A percentile compares a stretch with the other conserved stretches of the same genome.
These are phyloP conservation scores for Forsythia suspensa DNA, from an alignment of 257 asterid genomes.

Conservation along the genomic window DNA sequence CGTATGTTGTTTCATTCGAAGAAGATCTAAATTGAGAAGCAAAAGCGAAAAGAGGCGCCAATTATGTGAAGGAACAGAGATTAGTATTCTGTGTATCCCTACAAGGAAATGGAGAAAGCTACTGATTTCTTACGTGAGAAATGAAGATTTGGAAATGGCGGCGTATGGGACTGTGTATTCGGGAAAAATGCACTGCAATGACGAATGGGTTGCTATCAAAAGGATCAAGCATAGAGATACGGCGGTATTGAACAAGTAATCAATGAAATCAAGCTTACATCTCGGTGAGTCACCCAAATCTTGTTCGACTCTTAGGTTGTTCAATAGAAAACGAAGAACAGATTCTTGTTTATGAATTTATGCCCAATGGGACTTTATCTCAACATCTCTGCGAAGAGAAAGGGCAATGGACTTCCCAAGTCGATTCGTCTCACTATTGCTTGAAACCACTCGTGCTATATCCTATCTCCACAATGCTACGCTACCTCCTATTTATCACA, in stretches of 20 bases:
- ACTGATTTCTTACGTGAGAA: slow-evolving; percentile 69
- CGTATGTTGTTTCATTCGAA: slow-evolving; percentile 51
- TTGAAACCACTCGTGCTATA: slow-evolving; percentile 74
- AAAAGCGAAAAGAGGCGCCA: slow-evolving; percentile 40
- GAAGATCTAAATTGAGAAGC: slow-evolving; percentile 38
- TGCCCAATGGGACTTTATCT: slow-evolving; percentile 80
- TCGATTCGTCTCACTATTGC: slow-evolving; percentile 62
- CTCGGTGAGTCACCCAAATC: slow-evolving; percentile 73
- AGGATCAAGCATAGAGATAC: slow-evolving; percentile 47
- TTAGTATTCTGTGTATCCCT: slow-evolving; percentile 54
- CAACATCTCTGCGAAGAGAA: slow-evolving; percentile 69
- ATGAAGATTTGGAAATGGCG: slow-evolving; percentile 69
- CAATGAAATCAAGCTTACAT: slow-evolving; percentile 73
- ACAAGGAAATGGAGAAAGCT: slow-evolving; percentile 72
- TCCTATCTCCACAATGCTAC: slow-evolving; percentile 65
- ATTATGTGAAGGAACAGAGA: slow-evolving; percentile 59
- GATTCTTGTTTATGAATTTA: slow-evolving; percentile 73
- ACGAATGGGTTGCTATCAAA: slow-evolving; percentile 78
- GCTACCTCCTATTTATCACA: slow-evolving; percentile 75
- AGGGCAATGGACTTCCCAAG: slow-evolving; percentile 56
- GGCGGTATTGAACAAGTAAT: slow-evolving; percentile 62
- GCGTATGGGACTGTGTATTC: slow-evolving; percentile 82
- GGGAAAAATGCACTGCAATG: slow-evolving; percentile 52
- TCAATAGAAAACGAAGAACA: slow-evolving; percentile 70
- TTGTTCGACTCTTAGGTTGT: slow-evolving; percentile 75